A percentile compares a stretch with the other conserved stretches of the same genome.
phyloP scores from a whole-genome alignment of 2,329 filamentous ascomycete genomes.

The Piedraia hortae region DNA sequence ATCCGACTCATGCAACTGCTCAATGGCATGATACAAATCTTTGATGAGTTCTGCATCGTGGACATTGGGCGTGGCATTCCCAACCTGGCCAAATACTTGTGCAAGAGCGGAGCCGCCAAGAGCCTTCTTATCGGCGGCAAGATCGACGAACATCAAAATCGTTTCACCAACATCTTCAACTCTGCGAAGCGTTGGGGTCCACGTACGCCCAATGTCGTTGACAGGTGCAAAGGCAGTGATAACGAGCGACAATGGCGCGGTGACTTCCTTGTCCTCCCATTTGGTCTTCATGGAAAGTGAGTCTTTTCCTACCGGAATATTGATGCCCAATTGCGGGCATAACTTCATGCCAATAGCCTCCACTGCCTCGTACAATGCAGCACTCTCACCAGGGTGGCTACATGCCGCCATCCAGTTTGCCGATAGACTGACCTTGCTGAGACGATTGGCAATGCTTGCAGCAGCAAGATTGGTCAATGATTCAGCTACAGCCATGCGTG shows the following conservation, averaged over 20 bases:
- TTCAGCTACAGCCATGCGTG: conserved; percentile 88
- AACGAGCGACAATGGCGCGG: conserved; percentile 68
- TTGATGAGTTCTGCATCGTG: conserved; percentile 54
- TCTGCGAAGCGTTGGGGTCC: conserved; percentile 70
- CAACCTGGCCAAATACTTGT: conserved; percentile 67
- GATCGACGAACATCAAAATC: conserved; percentile 68
- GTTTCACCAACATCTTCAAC: conserved; percentile 73
- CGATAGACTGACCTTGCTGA: conserved; percentile 61
- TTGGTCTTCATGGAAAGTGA: conserved; percentile 98
- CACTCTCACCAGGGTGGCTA: conserved; percentile 73
- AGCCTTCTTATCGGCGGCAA: conserved; percentile 52
- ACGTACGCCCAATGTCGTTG: conserved; percentile 56
- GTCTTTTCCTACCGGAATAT: conserved; percentile 91
- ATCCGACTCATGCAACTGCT: conserved; percentile 34
- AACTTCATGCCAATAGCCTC: conserved; percentile 79
- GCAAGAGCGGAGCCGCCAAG: conserved; percentile 78
- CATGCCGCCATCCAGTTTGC: conserved; percentile 99
- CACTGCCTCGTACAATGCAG: conserved; percentile 77
- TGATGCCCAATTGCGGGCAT: conserved; percentile 69
- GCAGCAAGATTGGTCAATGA: conserved; percentile 81
- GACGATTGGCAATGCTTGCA: conserved; percentile 40
- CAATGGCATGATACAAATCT: conserved; percentile 76
- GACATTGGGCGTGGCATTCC: conserved; percentile 63
- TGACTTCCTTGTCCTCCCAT: conserved; percentile 73
- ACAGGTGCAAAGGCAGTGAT: conserved; percentile 79